These are phyloP conservation scores for Chaetoscypha palmicola DNA, from an alignment of 2,329 filamentous ascomycete genomes.

Conservation along the genomic window DNA sequence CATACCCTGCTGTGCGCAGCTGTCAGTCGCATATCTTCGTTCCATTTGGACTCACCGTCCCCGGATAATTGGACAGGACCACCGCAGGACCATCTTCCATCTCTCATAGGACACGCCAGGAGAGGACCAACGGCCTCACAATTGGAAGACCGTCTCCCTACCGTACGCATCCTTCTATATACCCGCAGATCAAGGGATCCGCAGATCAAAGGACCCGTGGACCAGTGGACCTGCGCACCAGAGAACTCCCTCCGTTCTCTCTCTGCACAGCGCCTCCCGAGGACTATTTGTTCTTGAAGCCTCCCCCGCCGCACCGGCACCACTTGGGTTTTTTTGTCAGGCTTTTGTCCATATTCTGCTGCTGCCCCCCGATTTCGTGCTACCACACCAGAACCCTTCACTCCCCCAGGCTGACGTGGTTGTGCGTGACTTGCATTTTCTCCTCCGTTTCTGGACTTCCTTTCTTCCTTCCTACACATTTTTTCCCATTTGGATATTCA, in stretches of 20 bases:
- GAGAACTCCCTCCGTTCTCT: not conserved
- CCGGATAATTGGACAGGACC: constrained; percentile 21
- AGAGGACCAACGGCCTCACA: not conserved
- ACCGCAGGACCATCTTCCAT: not conserved
- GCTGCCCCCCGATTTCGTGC: constrained; percentile 18
- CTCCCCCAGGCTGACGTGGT: constrained; percentile 30
- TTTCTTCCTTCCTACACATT: constrained; percentile 28
- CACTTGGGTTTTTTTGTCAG: constrained; percentile 17
- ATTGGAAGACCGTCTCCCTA: too few relatives aligned
- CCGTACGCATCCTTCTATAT: too few relatives aligned
- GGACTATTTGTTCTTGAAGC: constrained; percentile 27
- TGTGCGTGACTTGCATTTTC: constrained; percentile 29
- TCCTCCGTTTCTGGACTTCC: constrained; percentile 25
- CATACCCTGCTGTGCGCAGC: constrained; percentile 15
- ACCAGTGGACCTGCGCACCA: not conserved
- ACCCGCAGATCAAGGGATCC: too few relatives aligned
- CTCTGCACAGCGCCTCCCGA: constrained; percentile 1
- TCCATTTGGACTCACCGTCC: constrained; percentile 19
- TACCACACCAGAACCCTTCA: constrained; percentile 17
- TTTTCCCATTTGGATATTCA: constrained; percentile 23
- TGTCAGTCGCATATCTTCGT: constrained; percentile 15
- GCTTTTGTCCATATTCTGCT: constrained; percentile 16
- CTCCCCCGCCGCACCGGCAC: constrained; percentile 14
- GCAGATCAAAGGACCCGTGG: not conserved
- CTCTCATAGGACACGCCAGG: not conserved